Conservation (phyloP, 2,329 filamentous ascomycete genomes). For the Botrytis porri region DNA sequence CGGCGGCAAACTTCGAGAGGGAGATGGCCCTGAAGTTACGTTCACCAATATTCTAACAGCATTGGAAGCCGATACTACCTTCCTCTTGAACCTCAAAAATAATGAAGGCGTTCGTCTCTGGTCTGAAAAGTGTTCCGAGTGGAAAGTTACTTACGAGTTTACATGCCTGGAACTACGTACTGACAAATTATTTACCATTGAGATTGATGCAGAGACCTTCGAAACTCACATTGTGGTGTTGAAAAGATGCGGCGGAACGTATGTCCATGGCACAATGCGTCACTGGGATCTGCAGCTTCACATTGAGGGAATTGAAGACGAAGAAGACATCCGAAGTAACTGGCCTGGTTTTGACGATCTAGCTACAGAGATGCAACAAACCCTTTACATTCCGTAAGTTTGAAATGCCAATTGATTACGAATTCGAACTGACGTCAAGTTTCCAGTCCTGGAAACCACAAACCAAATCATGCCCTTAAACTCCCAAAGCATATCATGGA, state of each 20-base stretch:
- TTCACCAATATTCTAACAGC: constrained; percentile 36
- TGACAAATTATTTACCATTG: constrained; percentile 28
- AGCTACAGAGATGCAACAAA: constrained; percentile 24
- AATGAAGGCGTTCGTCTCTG: constrained; percentile 28
- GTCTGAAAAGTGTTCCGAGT: constrained; percentile 23
- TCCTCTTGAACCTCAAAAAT: constrained; percentile 29
- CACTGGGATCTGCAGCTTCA: constrained; percentile 36
- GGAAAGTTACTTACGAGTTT: constrained; percentile 33
- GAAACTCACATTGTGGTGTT: constrained; percentile 22
- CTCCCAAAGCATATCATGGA: constrained; percentile 7
- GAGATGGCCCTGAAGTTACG: constrained; percentile 14
- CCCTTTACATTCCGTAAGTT: constrained; percentile 35
- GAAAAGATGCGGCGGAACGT: constrained; percentile 28
- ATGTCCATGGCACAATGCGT: constrained; percentile 35
- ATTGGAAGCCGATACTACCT: constrained; percentile 29
- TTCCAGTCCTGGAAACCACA: constrained; percentile 12
- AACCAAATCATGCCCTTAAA: constrained; percentile 19
- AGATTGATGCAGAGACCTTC: constrained; percentile 36
- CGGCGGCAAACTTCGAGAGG: not conserved
- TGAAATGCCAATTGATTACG: not conserved
- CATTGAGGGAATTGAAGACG: constrained; percentile 24
- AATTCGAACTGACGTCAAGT: not conserved
- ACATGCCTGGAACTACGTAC: constrained; percentile 26
- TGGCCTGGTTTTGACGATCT: constrained; percentile 24
- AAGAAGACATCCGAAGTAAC: constrained; percentile 20